These are phyloP conservation scores for Colletotrichum endophyticum DNA, from an alignment of 2,329 filamentous ascomycete genomes.

Conservation along the genomic window DNA sequence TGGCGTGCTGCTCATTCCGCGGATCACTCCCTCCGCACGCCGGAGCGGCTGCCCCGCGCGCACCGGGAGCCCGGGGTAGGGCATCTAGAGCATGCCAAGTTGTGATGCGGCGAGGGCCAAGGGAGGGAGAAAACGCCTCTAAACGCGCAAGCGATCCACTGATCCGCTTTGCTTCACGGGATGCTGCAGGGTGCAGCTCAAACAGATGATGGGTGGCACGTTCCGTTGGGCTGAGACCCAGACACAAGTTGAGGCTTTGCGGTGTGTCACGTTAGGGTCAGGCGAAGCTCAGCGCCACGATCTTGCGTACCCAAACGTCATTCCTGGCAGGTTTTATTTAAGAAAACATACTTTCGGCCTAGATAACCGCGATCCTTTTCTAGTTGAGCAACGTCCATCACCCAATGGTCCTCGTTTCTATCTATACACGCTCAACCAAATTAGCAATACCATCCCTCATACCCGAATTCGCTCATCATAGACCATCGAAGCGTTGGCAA, in stretches of 20 bases:
- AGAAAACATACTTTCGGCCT: background rate
- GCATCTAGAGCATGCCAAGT: background rate
- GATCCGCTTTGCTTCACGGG: constrained; percentile 9
- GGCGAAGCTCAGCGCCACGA: background rate
- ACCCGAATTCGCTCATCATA: background rate
- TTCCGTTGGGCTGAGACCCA: background rate
- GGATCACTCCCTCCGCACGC: background rate
- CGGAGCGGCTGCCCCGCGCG: background rate
- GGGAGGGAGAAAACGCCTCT: background rate
- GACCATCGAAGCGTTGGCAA: too few species aligned
- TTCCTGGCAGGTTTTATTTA: background rate
- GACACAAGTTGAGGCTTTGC: background rate
- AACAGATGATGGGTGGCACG: background rate
- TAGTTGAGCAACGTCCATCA: background rate
- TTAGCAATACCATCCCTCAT: background rate
- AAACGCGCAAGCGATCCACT: background rate
- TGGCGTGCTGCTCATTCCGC: background rate
- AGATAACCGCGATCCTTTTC: background rate
- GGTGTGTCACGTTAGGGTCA: background rate
- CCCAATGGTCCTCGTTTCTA: too few species aligned
- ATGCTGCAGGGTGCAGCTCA: background rate
- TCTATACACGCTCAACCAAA: background rate
- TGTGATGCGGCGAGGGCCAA: background rate
- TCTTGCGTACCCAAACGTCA: background rate
- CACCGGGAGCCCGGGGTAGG: background rate